Evolutionary conservation across 2,329 filamentous ascomycete genomes (phyloP).

Genomic region (Aspergillus quadrilineatus): DNA sequence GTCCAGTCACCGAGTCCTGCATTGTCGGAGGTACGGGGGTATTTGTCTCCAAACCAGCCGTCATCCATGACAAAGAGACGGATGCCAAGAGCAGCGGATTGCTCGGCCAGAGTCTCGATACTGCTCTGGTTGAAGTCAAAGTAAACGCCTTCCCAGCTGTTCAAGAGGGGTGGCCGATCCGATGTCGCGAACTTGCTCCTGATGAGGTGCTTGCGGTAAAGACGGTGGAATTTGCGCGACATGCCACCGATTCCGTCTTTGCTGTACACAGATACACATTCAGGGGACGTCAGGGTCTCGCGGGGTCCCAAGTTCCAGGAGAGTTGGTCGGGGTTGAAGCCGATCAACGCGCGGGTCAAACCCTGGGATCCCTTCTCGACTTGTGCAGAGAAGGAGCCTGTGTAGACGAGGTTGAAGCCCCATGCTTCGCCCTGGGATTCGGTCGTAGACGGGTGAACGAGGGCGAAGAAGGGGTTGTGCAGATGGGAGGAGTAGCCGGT

Average conservation of each 20-base stretch:
- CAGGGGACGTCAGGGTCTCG: conserved; percentile 60
- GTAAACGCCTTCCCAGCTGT: conserved; percentile 65
- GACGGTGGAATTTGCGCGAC: conserved; percentile 61
- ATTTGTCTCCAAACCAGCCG: conserved; percentile 65
- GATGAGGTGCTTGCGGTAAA: conserved; percentile 63
- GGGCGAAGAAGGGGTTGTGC: conserved; percentile 64
- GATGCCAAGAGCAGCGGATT: conserved; percentile 58
- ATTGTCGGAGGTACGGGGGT: conserved; percentile 58
- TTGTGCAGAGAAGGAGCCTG: conserved; percentile 61
- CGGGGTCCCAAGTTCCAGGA: conserved; percentile 59
- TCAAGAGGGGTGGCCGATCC: conserved; percentile 58
- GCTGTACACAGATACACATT: conserved; percentile 63
- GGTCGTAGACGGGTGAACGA: conserved; percentile 58
- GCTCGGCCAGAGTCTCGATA: conserved; percentile 32
- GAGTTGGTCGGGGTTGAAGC: conserved; percentile 61
- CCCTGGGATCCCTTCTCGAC: conserved; percentile 64
- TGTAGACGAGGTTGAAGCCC: conserved; percentile 66
- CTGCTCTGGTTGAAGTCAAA: conserved; percentile 59
- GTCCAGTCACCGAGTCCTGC: conserved; percentile 65
- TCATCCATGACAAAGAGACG: conserved; percentile 66
- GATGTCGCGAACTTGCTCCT: conserved; percentile 55
- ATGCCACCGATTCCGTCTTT: conserved; percentile 59
- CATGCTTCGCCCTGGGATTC: conserved; percentile 62
- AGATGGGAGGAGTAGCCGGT: conserved; percentile 63
- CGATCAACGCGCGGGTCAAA: conserved; percentile 60